Conservation (phyloP, 164 flowering plant genomes). For the Stephania japonica region DNA sequence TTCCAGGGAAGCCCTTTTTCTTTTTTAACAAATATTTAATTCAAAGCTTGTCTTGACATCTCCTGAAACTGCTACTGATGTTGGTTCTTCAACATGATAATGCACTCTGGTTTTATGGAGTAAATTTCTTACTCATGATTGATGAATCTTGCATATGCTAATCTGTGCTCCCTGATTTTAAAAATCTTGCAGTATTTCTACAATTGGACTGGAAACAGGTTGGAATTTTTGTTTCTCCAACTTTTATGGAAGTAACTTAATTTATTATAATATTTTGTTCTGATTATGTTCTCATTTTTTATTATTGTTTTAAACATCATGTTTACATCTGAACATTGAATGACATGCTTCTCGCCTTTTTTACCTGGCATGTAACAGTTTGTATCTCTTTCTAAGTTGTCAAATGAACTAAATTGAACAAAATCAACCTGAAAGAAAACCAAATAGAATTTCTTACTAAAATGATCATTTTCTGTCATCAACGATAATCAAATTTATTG, state of each 20-base stretch:
- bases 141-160: not conserved
- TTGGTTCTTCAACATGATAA: conserved; percentile 17
- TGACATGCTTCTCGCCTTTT: too few relatives aligned
- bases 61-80: conserved; percentile 95
- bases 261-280: not conserved
- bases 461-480: too few relatives aligned
- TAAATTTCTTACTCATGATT: not conserved
- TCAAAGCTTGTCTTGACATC: conserved; percentile 97
- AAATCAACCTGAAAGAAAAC: too few relatives aligned
- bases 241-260: not conserved
- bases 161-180: conserved; percentile 4
- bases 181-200: conserved; percentile 79
- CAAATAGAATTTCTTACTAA: too few relatives aligned
- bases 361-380: not conserved
- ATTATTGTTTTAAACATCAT: not conserved
- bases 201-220: conserved; percentile 99
- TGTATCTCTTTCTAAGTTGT: too few relatives aligned
- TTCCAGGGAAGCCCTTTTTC: conserved; percentile 81
- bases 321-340: not conserved
- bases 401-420: too few relatives aligned
- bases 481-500: not conserved
- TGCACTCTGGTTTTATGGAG: not conserved
- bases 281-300: not conserved
- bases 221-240: conserved; percentile 9
- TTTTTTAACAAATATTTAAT: conserved; percentile 70